These are phyloP conservation scores for Leucosporidium yakuticum DNA, from an alignment of 768 basidiomycete species.

Conservation along the genomic window DNA sequence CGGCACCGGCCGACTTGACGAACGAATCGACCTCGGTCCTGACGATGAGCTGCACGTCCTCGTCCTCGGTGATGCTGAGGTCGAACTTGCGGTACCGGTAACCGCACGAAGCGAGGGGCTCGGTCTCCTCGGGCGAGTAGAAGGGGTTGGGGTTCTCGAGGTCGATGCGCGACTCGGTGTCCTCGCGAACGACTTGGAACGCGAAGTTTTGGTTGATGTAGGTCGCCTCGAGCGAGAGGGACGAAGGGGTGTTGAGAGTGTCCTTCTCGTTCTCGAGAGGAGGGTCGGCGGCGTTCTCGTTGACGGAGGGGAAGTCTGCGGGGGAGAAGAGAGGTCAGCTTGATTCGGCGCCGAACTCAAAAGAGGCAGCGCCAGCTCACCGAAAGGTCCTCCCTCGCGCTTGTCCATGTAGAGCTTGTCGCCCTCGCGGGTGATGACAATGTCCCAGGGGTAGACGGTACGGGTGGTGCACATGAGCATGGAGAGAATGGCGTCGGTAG, in stretches of 20 bases:
- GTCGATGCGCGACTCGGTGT: constrained; percentile 57
- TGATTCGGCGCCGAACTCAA: neutral
- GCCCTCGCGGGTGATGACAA: constrained; percentile 87
- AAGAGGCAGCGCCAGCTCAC: constrained; percentile 31
- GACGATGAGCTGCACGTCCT: constrained; percentile 76
- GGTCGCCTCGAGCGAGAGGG: constrained; percentile 90
- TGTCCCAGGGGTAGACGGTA: constrained; percentile 97
- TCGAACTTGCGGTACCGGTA: constrained; percentile 96
- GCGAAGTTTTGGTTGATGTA: constrained; percentile 99
- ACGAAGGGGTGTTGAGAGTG: constrained; percentile 80
- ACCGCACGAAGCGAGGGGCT: constrained; percentile 89
- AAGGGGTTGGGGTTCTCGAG: constrained; percentile 90
- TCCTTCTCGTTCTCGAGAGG: constrained; percentile 71
- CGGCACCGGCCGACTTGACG: constrained; percentile 44
- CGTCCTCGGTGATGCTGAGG: constrained; percentile 73
- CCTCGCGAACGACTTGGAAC: constrained; percentile 86
- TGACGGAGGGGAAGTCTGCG: constrained; percentile 82
- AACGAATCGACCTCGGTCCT: constrained; percentile 96
- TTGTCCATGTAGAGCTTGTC: constrained; percentile 94
- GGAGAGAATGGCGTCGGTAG: constrained; percentile 89
- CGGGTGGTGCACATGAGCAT: constrained; percentile 94
- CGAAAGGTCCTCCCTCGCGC: constrained; percentile 85
- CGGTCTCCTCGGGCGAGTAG: constrained; percentile 86
- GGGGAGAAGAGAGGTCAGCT: neutral
- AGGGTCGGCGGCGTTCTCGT: constrained; percentile 95